phyloP scores from a whole-genome alignment of 2,329 filamentous ascomycete species.

The Fusarium concolor region DNA sequence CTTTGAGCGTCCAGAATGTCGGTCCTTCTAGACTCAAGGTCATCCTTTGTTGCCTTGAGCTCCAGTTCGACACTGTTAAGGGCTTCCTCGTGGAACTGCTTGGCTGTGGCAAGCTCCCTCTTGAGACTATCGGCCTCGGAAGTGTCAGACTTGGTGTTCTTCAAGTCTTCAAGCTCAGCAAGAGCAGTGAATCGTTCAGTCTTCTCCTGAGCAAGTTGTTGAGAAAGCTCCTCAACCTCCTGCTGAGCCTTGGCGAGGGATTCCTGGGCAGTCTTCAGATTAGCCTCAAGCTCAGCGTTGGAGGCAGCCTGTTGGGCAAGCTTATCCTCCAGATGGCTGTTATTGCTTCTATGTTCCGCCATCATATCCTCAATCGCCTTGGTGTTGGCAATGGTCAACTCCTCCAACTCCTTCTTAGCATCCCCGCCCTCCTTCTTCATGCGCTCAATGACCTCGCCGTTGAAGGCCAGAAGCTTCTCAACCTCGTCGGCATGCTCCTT shows the following conservation, averaged over 20 bases:
- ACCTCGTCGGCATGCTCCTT: constrained; percentile 60
- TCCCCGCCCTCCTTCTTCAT: constrained; percentile 55
- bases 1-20: constrained; percentile 54
- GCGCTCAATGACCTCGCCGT: constrained; percentile 56
- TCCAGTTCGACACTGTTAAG: constrained; percentile 51
- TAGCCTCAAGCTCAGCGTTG: constrained; percentile 52
- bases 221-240: constrained; percentile 63
- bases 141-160: constrained; percentile 67
- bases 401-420: constrained; percentile 58
- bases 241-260: constrained; percentile 59
- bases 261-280: constrained; percentile 55
- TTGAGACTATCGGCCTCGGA: constrained; percentile 64
- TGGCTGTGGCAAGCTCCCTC: constrained; percentile 61
- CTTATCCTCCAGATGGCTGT: constrained; percentile 51
- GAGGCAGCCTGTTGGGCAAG: constrained; percentile 52
- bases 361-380: constrained; percentile 57
- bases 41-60: constrained; percentile 52
- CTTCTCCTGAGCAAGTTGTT: constrained; percentile 68
- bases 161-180: constrained; percentile 69
- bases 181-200: constrained; percentile 69
- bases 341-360: constrained; percentile 53
- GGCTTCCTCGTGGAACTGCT: constrained; percentile 60
- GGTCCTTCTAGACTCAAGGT: constrained; percentile 51
- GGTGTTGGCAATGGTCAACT: constrained; percentile 52
- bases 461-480: constrained; percentile 58